Conservation (phyloP, 257 asterid species). For the Nicotiana noctiflora region DNA sequence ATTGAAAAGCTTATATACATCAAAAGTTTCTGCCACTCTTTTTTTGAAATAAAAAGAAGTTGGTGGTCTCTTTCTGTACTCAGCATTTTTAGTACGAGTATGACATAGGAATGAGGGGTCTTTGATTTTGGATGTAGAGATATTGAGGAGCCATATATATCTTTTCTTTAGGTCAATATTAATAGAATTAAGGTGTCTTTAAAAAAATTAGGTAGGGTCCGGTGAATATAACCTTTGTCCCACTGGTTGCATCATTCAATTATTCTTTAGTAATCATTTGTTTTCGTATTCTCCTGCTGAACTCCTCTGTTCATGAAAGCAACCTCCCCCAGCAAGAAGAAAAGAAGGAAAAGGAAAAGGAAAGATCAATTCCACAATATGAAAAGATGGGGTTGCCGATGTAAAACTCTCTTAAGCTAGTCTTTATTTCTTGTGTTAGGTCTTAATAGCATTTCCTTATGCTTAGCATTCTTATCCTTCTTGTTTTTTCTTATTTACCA, state of each 20-base stretch:
- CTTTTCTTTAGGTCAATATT: background rate
- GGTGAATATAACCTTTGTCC: background rate
- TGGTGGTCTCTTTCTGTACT: background rate
- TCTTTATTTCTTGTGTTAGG: background rate
- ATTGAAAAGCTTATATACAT: background rate
- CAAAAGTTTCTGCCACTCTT: background rate
- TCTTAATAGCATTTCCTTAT: background rate
- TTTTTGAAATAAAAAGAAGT: background rate
- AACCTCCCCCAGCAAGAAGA: background rate
- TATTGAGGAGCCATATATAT: background rate
- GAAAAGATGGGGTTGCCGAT: background rate
- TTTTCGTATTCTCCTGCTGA: background rate
- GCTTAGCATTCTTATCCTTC: background rate
- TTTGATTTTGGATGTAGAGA: background rate
- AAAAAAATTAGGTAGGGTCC: background rate
- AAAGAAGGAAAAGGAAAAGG: background rate
- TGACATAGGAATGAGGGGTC: background rate
- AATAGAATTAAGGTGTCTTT: background rate
- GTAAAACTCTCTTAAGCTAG: background rate
- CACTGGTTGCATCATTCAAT: background rate
- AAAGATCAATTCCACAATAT: background rate
- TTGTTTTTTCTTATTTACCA: background rate
- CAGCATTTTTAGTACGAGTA: background rate
- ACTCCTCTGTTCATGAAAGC: background rate
- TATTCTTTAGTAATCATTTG: background rate